Base-by-base conservation (phyloP, 1,139 yeast genomes). In the Kurtzmaniella quercitrusa region DNA sequence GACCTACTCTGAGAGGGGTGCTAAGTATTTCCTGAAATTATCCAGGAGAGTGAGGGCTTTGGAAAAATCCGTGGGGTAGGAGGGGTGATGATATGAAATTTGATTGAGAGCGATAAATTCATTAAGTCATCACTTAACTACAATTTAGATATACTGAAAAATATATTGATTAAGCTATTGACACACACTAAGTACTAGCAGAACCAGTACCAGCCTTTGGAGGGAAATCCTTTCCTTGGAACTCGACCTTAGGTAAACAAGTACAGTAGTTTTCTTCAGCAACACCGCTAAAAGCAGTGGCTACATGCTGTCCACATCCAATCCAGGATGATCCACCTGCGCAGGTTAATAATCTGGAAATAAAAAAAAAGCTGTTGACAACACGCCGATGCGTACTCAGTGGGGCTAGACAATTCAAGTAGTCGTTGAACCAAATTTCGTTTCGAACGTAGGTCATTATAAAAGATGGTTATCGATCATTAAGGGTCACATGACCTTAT, bases 281-380 rank as follows among this genome's bases (percentile, higher is more conserved):
- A 12, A 57, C 53, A 5, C 50, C 45, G 17, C 52, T 49, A 76
- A 74, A 68, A 16, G 75, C 76, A 2, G 52, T 34, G 7, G 74
- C 65, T 36, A 73, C 60, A 47, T 74, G 79, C 34, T 52, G 43
- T 2, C 78, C 79, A 55, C 79, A 74, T 17, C 79, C 79, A 39
- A 53, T 52, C 78, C 78, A 74, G 20, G 77, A 50, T 18, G 58
- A 49, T 32, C 56, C 55, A 14, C 52, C 66, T 64, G 46, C 8
- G 14, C 26, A 26, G 11, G 39, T 22, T 30, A 33, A 32, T 19
- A 37, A 20, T 6, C 3, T 6, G n/a, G 5, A 23, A 23, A 14
- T 5, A 22, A 15, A 26, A 37, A 16, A 37, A 15, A 15, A 7
- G 6, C 11, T 6, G 26, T 11, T 21, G 26, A 7, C 26, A 21